Evolutionary conservation across 805 yeast genomes (phyloP), one percentile per base, ranked within the genome.

Genomic region (Jamesozyma rosinii): DNA sequence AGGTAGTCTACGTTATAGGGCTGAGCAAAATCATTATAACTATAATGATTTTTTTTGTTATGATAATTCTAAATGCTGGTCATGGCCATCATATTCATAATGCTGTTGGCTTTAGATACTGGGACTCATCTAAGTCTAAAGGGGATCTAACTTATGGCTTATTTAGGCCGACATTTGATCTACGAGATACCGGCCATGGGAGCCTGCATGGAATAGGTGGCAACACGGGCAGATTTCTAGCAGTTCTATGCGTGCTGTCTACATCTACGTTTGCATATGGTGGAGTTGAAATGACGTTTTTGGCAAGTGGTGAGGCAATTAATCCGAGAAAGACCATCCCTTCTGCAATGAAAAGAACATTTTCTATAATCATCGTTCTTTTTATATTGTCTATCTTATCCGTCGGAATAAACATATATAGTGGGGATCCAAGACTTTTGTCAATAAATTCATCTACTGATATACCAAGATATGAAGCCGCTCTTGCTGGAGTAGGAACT

Each of bases 231-330:
- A 58, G 83, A 35, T 70, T 83, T 41, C 63, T 81, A 37, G 76
- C 83, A 5, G 59, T 83, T 8, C 44, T 81, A 30, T 73, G 78
- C 1, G 85, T 87, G 1, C 64, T 79, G 8, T 63, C 78, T 38
- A 76, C 79, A 18, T 79, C 88, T 0, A 70, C 86, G 0, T 85
- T 81, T 59, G 83, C 94, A 0, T 85, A 80, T 54, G 77, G 83
- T 39, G 95, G 95, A 0, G 82, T 88, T 1, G 95, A 85, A 51
- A 78, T 81, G 58, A 89, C 86, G 11, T 78, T 84, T 49, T 76
- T 84, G 43, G 90, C 92, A 2, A 87, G 90, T 5, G 84, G 89
- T 59, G 95, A 85, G 59, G 83, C 89, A n/a, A 69, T 80, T 47
- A 80, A 83, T 50, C 95, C 95, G 4, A 68, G 92, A 49, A 76